Base-by-base conservation (phyloP, 352 stramenopile species). In the Phytophthora megakarya region DNA sequence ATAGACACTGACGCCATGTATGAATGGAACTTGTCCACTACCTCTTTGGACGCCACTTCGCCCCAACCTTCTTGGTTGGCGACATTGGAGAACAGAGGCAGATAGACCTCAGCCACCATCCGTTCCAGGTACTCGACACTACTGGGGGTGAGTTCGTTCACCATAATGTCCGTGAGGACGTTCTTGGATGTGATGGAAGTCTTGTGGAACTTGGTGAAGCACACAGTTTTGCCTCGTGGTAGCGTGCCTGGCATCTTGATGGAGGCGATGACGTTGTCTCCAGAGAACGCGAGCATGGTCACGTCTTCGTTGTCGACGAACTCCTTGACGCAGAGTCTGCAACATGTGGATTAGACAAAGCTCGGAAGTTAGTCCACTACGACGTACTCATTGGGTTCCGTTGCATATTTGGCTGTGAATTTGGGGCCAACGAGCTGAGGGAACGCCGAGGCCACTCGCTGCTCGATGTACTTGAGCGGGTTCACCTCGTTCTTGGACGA, bases 1-100 rank as follows among this genome's bases (percentile, higher is more conserved):
- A 99, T 99, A 22, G 92, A 97, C 1, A 98, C 95, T 1, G 86
- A 97, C 7, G 93, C 96, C 72, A 99, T 89, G 71, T 99, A 99
- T 46, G 89, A 92, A 75, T 99, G 96, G 57, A 99, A 98, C 60
- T 97, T 96, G 69, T 99, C 96, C 44, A 98, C 96, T 6, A 99
- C 95, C 65, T 99, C 96, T 42, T 97, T 94, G 15, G 93, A 98
- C 1, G 95, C 94, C 13, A 99, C 94, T 72, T 99, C 96, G 9
- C 97, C 97, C 96, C 97, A 99, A 8, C 83, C 92, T 51, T 95
- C 84, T 65, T 99, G 96, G 71, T 99, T 99, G 16, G 86, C 81
- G 8, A 84, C 82, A 61, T 99, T 99, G 22, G 88, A 97, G 37
- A 99, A 94, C 21, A 99, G 68, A 9, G 96, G 96, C 39, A 99